Evolutionary conservation across 257 asterid species (phyloP), one percentile per base, ranked within the genome.

Genomic region (Plantago ovata): DNA sequence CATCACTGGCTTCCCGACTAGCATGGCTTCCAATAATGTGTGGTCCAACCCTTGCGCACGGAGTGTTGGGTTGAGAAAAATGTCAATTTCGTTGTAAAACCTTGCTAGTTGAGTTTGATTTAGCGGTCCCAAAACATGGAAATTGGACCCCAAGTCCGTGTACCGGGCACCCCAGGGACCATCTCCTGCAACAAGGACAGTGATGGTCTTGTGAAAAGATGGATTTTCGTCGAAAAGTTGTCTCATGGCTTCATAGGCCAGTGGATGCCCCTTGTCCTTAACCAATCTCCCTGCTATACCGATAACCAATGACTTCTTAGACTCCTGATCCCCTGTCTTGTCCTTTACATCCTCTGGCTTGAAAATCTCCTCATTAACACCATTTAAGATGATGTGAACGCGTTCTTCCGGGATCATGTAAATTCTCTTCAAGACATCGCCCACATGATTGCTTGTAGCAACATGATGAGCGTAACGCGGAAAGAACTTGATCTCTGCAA

Each of bases 41-140:
- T 87, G 96, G 62, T 84, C 94, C 72, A 84, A 61, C 20, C 96
- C 94, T 61, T 87, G 94, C 23, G 92, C 92, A 43, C 94, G 74
- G 52, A 87, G 79, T 13, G 96, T 84, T 24, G 96, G 94, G 59
- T 87, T 82, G 7, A 87, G 79, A 9, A 84, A 80, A 13, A 82
- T 58, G 49, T 84, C 92, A 4, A 82, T 77, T 3, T 57, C 72
- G 48, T 80, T 87, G 59, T 87, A 87, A 62, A 87, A 84, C 28
- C 53, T 52, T 1, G 89, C 85, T 6, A 87, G 69, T 56, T 71
- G 77, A 19, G 61, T 53, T 40, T 79, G 87, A 21, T 75, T 78
- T 20, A 84, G 40, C 6, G 92, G 82, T 42, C 96, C 96, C 7
- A 84, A 62, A 38, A 82, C 84, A 43, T 47, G 69, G 24, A 87